phyloP scores from a whole-genome alignment of 352 stramenopile species.

The Aphanomyces stellatus region DNA sequence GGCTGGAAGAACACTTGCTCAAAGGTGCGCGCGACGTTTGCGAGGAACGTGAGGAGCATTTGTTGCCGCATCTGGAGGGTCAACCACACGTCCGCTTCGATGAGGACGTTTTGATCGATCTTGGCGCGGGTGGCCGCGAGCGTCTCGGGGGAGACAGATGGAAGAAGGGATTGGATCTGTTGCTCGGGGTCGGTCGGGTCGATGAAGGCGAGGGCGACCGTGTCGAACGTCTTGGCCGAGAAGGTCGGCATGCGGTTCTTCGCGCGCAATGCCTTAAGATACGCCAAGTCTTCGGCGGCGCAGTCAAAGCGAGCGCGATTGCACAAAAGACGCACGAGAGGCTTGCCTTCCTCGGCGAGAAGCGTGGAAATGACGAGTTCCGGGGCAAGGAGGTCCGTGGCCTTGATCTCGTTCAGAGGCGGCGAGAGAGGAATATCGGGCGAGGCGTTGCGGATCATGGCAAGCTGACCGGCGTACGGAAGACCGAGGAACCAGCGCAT shows the following conservation, averaged over 20 bases:
- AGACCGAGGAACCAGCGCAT: slow-evolving; percentile 81
- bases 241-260: slow-evolving; percentile 74
- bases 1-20: slow-evolving; percentile 66
- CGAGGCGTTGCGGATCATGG: slow-evolving; percentile 66
- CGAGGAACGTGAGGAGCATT: slow-evolving; percentile 68
- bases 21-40: slow-evolving; percentile 75
- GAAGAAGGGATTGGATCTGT: slow-evolving; percentile 66
- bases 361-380: slow-evolving; percentile 65
- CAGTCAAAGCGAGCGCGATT: slow-evolving; percentile 67
- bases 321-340: slow-evolving; percentile 65
- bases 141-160: slow-evolving; percentile 42
- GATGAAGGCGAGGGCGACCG: slow-evolving; percentile 71
- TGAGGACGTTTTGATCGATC: slow-evolving; percentile 60
- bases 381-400: slow-evolving; percentile 57
- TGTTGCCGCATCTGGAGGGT: slow-evolving; percentile 81
- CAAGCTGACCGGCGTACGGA: slow-evolving; percentile 64
- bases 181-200: slow-evolving; percentile 62
- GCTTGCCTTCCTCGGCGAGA: slow-evolving; percentile 72
- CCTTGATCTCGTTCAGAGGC: slow-evolving; percentile 29
- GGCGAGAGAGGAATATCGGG: slow-evolving; percentile 66
- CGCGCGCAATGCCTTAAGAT: slow-evolving; percentile 47
- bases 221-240: slow-evolving; percentile 69
- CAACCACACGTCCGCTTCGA: slow-evolving; percentile 79
- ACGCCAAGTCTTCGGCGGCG: slow-evolving; percentile 64
- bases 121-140: slow-evolving; percentile 54